Evolutionary conservation across 2,329 filamentous ascomycete genomes (phyloP).

Genomic region (Lachnellula suecica): DNA sequence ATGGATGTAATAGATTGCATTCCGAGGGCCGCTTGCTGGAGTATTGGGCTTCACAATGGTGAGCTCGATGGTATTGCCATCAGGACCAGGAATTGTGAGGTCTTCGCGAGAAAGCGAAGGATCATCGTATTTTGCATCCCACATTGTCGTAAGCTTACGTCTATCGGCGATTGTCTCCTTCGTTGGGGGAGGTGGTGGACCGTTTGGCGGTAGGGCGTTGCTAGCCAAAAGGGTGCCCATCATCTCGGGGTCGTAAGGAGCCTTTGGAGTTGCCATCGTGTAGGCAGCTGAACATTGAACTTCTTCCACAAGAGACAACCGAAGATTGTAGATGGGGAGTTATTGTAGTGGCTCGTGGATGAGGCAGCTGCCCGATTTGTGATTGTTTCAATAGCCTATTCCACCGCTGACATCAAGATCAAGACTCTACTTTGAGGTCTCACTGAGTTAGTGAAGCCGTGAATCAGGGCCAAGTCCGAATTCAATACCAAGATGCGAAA

Average conservation of each 20-base stretch:
- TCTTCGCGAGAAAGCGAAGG: constrained; percentile 11
- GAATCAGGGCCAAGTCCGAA: too few species aligned
- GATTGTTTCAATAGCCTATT: too few species aligned
- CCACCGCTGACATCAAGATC: too few species aligned
- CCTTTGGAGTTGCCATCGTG: constrained; percentile 1
- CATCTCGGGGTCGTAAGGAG: constrained; percentile 2
- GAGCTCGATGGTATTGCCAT: constrained; percentile 8
- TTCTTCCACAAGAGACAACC: too few species aligned
- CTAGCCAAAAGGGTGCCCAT: not conserved
- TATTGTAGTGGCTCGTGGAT: too few species aligned
- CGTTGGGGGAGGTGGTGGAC: not conserved
- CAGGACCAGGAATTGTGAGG: constrained; percentile 5
- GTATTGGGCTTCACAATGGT: constrained; percentile 6
- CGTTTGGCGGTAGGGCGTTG: not conserved
- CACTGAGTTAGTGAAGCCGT: too few species aligned
- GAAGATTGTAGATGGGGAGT: too few species aligned
- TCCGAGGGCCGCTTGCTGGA: not conserved
- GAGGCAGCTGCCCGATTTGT: too few species aligned
- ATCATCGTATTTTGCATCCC: not conserved
- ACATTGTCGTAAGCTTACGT: not conserved
- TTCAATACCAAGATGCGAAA: too few species aligned
- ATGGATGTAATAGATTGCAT: constrained; percentile 45
- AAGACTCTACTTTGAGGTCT: too few species aligned
- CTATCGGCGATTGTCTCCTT: not conserved
- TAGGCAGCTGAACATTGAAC: too few species aligned